Evolutionary conservation across 306 rosid genomes (phyloP).

Genomic region (Vicia sativa): DNA sequence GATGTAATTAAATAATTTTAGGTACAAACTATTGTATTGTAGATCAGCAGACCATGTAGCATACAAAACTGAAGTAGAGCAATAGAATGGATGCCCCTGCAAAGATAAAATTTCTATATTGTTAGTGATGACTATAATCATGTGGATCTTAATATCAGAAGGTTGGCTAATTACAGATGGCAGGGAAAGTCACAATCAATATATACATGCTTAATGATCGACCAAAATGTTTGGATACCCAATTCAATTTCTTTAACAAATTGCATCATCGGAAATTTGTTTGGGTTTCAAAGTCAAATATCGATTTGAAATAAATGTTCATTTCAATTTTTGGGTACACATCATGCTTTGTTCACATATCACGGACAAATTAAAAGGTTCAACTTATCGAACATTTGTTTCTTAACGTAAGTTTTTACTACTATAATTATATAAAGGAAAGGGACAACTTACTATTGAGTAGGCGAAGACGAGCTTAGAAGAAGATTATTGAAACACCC

Average conservation of each 20-base stretch:
- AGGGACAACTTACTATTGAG: constrained; percentile 31
- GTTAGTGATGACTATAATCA: constrained; percentile 4
- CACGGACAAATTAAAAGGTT: neutral
- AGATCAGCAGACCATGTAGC: constrained; percentile 35
- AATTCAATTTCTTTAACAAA: constrained; percentile 18
- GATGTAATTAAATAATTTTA: constrained; percentile 8
- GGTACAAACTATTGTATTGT: constrained; percentile 21
- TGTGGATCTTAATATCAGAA: neutral
- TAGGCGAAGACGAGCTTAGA: constrained; percentile 40
- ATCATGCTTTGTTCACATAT: constrained; percentile 1
- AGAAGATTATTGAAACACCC: constrained; percentile 65
- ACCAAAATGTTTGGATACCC: constrained; percentile 17
- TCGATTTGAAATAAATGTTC: too few relatives aligned
- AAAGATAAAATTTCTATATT: constrained; percentile 27
- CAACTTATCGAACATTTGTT: constrained; percentile 10
- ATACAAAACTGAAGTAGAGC: constrained; percentile 29
- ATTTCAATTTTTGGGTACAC: too few relatives aligned
- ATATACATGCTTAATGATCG: constrained; percentile 12
- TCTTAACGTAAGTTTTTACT: neutral
- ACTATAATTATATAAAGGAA: constrained; percentile 10
- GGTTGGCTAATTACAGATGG: too few relatives aligned
- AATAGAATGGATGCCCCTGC: constrained; percentile 39
- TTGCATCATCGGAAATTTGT: neutral
- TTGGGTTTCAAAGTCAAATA: too few relatives aligned
- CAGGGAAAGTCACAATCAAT: neutral